phyloP scores from a whole-genome alignment of 2,329 filamentous ascomycete species.

The Trichoderma atrobrunneum region DNA sequence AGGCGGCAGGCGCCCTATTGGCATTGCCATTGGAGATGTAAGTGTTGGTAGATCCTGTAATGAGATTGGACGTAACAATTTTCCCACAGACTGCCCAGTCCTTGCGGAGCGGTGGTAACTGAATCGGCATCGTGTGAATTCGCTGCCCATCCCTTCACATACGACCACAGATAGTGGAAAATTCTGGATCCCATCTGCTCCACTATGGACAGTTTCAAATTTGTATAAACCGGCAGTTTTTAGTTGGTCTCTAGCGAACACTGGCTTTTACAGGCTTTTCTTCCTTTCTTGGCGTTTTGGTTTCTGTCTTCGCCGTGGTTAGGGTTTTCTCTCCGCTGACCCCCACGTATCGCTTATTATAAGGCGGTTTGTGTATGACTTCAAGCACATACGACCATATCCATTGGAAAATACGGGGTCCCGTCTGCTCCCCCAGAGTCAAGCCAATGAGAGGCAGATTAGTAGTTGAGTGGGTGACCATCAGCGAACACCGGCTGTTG shows the following conservation, averaged over 20 bases:
- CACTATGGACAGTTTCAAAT: neutral
- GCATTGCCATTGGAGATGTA: no score
- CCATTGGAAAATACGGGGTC: conserved; percentile 4
- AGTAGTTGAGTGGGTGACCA: neutral
- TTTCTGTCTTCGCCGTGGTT: neutral
- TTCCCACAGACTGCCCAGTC: neutral
- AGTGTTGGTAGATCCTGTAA: neutral
- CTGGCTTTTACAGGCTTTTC: neutral
- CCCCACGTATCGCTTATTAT: neutral
- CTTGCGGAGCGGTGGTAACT: neutral
- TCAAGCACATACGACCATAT: conserved; percentile 10
- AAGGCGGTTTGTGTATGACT: neutral
- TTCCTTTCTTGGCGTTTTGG: neutral
- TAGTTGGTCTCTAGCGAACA: neutral
- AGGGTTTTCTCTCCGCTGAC: neutral
- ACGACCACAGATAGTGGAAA: neutral
- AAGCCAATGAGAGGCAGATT: neutral
- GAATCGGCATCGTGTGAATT: neutral
- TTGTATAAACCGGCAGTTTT: neutral
- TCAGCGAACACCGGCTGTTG: neutral
- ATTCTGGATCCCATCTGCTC: neutral
- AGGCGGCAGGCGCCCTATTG: no score
- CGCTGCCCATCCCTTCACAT: neutral
- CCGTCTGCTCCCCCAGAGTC: neutral
- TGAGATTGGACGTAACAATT: neutral